These are phyloP conservation scores for Aspergillus novoparasiticus DNA, from an alignment of 2,329 filamentous ascomycete species.

Conservation along the genomic window DNA sequence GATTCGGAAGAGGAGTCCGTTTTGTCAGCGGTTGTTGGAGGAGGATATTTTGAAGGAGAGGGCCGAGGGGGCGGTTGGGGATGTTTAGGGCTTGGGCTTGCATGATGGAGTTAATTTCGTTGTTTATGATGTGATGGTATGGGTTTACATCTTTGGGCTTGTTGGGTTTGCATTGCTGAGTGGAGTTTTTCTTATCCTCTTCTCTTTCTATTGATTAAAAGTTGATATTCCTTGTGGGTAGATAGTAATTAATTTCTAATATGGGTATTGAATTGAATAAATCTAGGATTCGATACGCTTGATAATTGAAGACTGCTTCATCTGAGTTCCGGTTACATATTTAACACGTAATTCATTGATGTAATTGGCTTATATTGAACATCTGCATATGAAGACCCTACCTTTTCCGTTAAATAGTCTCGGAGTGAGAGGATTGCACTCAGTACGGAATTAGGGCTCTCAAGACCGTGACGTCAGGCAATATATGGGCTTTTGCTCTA, in stretches of 20 bases:
- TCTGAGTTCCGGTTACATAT: too few relatives aligned
- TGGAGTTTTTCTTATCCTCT: neutral
- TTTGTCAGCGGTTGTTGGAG: slow-evolving; percentile 32
- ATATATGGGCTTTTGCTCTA: neutral
- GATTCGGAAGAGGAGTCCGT: slow-evolving; percentile 32
- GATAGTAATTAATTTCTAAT: neutral
- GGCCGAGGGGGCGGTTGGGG: neutral
- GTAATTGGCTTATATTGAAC: neutral
- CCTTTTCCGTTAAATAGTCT: too few relatives aligned
- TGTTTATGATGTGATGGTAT: neutral
- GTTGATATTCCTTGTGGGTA: neutral
- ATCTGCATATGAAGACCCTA: neutral
- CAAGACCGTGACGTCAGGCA: neutral
- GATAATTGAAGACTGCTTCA: too few relatives aligned
- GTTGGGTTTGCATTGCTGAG: neutral
- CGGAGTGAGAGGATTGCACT: too few relatives aligned
- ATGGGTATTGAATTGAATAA: neutral
- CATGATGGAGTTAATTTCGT: neutral
- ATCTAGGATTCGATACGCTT: neutral
- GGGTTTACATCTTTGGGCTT: neutral
- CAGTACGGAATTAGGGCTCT: neutral
- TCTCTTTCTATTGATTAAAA: neutral
- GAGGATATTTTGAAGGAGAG: slow-evolving; percentile 19
- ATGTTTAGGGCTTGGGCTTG: neutral
- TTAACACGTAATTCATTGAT: too few relatives aligned